phyloP scores from a whole-genome alignment of 169 alveolate genomes.

The Plasmodium vivax region DNA sequence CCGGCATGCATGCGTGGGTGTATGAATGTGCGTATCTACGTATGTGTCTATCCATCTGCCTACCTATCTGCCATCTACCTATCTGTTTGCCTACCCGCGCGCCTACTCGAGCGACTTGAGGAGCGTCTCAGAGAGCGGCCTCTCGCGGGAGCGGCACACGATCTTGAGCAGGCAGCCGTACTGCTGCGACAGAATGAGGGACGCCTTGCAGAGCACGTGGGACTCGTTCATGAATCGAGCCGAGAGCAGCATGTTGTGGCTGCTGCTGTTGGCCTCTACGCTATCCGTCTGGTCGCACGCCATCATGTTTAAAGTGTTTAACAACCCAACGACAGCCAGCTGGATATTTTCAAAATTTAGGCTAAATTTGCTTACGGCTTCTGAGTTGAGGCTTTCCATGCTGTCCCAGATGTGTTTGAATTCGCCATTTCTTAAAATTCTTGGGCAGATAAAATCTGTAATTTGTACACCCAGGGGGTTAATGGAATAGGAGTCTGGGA shows the following conservation, averaged over 20 bases:
- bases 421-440: conserved; percentile 75
- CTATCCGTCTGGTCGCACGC: conserved; percentile 76
- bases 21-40: too few species aligned
- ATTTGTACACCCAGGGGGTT: conserved; percentile 77
- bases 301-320: conserved; percentile 73
- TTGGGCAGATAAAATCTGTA: conserved; percentile 76
- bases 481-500: conserved; percentile 77
- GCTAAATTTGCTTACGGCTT: conserved; percentile 76
- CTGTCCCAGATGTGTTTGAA: conserved; percentile 77
- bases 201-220: conserved; percentile 75
- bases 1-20: too few species aligned
- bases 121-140: conserved; percentile 61
- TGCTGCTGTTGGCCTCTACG: conserved; percentile 71
- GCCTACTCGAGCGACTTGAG: conserved; percentile 75
- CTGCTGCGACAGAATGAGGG: conserved; percentile 76
- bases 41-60: neutral
- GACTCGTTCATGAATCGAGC: conserved; percentile 75
- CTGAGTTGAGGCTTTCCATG: conserved; percentile 69
- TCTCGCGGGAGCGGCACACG: conserved; percentile 75
- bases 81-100: too few species aligned
- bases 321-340: conserved; percentile 79
- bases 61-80: too few species aligned
- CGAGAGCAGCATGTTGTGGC: conserved; percentile 76
- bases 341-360: conserved; percentile 77
- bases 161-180: conserved; percentile 81